Evolutionary conservation across 2,329 filamentous ascomycete species (phyloP), one percentile per base, ranked within the genome.

Genomic region (Fusarium buharicum): DNA sequence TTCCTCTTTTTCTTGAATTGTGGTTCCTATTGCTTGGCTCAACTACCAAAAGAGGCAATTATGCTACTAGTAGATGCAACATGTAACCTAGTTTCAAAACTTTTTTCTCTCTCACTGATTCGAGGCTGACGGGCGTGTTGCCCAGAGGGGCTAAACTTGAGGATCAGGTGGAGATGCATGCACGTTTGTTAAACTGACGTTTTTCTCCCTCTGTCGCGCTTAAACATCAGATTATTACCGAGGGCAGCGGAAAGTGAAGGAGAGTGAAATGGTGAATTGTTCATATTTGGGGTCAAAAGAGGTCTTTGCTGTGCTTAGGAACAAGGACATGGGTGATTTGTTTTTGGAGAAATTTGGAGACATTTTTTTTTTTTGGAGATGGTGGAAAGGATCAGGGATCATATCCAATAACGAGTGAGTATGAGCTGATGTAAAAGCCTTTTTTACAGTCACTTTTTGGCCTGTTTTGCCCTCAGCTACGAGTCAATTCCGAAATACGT

Each of bases 71-170:
- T 41, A 50, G 39, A n/a, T n/a, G n/a, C n/a, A n/a, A n/a, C 20
- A 12, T 53, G n/a, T 28, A 47, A 53, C 54, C 40, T 59, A 59
- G 55, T 54, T 59, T 34, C 40, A 41, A 59, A 53, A 20, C 36
- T 41, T 34, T 59, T 40, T n/a, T 12, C 16, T 57, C 39, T 30
- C 22, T 24, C 6, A 24, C 22, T 24, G 22, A 65, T 55, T 51
- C 49, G 66, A 68, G 66, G 66, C 66, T 68, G 65, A 68, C 62
- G 59, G 56, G 43, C 53, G 14, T 43, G 48, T 65, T 52, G 49
- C 45, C 59, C 30, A 47, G 33, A 41, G 44, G 36, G 48, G 47
- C 55, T 60, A 39, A 50, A 20, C 14, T 43, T 27, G 11, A 20
- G 61, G 51, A 62, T 52, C 50, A 55, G 44, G 61, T 48, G 61